Conservation (phyloP, 1,139 yeast species). For the Sugiyamaella xylanicola region DNA sequence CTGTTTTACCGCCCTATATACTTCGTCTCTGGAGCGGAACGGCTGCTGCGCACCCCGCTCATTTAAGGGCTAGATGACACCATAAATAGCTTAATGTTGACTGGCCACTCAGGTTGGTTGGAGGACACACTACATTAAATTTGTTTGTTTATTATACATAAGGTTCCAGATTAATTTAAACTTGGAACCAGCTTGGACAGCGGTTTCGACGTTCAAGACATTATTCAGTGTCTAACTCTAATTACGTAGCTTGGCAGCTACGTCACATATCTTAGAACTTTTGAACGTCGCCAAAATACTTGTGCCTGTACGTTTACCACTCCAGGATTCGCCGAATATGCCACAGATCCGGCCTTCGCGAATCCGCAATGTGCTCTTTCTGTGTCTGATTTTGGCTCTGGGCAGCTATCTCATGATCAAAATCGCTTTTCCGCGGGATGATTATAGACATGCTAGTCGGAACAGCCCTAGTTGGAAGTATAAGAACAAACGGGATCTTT, state of each 20-base stretch:
- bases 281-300: background rate
- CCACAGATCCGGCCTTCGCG: slow-evolving; percentile 22
- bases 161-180: background rate
- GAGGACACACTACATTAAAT: background rate
- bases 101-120: too few relatives aligned
- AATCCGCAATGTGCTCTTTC: slow-evolving; percentile 20
- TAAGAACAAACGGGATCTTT: background rate
- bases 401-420: slow-evolving; percentile 16
- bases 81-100: too few relatives aligned
- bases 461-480: slow-evolving; percentile 19
- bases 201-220: background rate
- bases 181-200: background rate
- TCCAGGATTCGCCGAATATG: slow-evolving; percentile 10
- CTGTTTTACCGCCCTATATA: too few relatives aligned
- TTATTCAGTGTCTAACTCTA: background rate
- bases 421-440: slow-evolving; percentile 14
- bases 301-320: background rate
- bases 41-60: too few relatives aligned
- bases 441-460: slow-evolving; percentile 10
- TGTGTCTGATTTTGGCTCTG: slow-evolving; percentile 12
- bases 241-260: background rate
- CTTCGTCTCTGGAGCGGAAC: too few relatives aligned
- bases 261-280: background rate
- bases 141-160: background rate
- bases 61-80: too few relatives aligned